Evolutionary conservation across 2,329 filamentous ascomycete species (phyloP).

Genomic region (Aphanocladium album): DNA sequence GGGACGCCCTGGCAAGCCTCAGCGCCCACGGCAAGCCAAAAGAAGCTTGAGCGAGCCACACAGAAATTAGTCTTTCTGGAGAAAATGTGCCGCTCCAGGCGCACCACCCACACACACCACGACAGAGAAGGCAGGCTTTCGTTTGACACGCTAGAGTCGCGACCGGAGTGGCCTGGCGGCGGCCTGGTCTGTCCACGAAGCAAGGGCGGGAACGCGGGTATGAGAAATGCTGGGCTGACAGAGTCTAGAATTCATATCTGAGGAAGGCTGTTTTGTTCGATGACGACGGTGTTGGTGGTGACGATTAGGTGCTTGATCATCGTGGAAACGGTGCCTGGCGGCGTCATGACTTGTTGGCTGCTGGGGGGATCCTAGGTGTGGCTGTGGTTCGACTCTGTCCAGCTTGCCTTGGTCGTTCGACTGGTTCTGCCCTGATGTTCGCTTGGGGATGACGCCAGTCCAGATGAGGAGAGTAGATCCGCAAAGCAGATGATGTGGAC

Average conservation of each 20-base stretch:
- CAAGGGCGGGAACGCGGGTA: too few relatives aligned
- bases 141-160: not conserved
- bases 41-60: not conserved
- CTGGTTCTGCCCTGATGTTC: not conserved
- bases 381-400: not conserved
- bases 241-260: not conserved
- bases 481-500: slow-evolving; percentile 7
- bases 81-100: not conserved
- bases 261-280: not conserved
- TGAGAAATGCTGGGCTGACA: not conserved
- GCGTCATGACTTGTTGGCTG: not conserved
- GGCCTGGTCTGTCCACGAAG: too few relatives aligned
- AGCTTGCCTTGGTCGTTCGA: not conserved
- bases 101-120: not conserved
- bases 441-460: not conserved
- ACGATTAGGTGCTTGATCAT: not conserved
- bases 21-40: not conserved
- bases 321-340: too few relatives aligned
- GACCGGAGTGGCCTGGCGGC: too few relatives aligned
- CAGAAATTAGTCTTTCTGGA: not conserved
- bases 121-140: too few relatives aligned
- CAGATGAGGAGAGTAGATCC: slow-evolving; percentile 1
- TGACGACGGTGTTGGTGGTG: not conserved
- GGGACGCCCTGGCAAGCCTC: not conserved
- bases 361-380: not conserved